Percentiles rank a stretch among this genome's conserved stretches.
phyloP scores from a whole-genome alignment of 371 early-diverging fungal genomes.

The Conidiobolus incongruus region DNA sequence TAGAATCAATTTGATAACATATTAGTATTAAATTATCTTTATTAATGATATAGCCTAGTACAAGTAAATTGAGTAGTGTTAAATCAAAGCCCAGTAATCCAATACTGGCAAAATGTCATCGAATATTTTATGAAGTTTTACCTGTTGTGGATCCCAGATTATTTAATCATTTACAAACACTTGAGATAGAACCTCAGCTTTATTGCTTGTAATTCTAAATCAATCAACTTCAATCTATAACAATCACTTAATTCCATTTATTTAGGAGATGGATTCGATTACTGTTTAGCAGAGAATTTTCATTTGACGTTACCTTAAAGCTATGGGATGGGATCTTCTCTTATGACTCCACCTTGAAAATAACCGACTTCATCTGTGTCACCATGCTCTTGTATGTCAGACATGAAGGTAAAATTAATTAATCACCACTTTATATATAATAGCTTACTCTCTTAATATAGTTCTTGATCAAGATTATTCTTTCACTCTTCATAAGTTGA shows the following conservation, averaged over 20 bases:
- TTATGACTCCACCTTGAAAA: constrained; percentile 33
- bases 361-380: constrained; percentile 61
- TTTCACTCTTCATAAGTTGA: constrained; percentile 41
- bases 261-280: constrained; percentile 90
- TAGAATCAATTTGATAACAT: background rate
- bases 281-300: constrained; percentile 75
- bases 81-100: constrained; percentile 11
- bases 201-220: constrained; percentile 85
- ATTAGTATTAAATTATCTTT: background rate
- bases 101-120: constrained; percentile 40
- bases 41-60: no score
- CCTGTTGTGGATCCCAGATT: constrained; percentile 40
- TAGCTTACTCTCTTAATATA: background rate
- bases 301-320: constrained; percentile 34
- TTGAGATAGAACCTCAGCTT: constrained; percentile 78
- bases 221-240: no score
- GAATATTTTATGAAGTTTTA: constrained; percentile 46
- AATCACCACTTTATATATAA: constrained; percentile 2
- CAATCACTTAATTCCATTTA: no score
- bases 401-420: constrained; percentile 57
- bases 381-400: constrained; percentile 48
- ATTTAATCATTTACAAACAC: constrained; percentile 32
- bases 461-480: constrained; percentile 42
- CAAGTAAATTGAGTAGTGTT: background rate
- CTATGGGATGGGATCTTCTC: constrained; percentile 84